Evolutionary conservation across 345 rosid genomes (phyloP), one percentile per base, ranked within the genome.

Genomic region (Boechera stricta): DNA sequence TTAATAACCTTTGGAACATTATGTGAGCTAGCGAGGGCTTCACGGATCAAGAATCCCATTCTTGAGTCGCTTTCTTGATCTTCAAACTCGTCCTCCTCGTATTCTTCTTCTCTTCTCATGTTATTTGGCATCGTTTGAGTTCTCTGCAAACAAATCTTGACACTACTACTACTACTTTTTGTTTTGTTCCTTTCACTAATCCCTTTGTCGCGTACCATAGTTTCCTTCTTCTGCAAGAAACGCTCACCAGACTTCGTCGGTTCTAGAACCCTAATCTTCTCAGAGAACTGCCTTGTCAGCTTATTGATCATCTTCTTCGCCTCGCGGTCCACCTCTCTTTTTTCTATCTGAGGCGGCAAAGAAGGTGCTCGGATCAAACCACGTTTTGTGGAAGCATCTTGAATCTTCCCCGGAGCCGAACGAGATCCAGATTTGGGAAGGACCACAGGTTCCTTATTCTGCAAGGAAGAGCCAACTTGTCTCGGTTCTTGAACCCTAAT

Each of bases 11-110:
- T 80, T 24, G 83, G 62, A 63, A 52, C 51, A 5, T 64, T 79
- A 13, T 67, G 38, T 38, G 90, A 74, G 36, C 56, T 52, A 24
- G 83, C 75, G 72, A 85, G 79, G 60, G 94, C 91, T 58, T 84
- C 85, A 45, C 81, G 86, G 61, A 86, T 90, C 81, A 90, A 79
- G 76, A 68, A 78, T 44, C 94, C 85, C 89, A 90, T 84, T 63
- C 86, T 75, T n/a, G 81, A 71, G 29, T 87, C 88, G 55, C 71
- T 71, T 2, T 85, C 91, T 45, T 76, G 75, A 32, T 84, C 88
- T 38, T 85, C 81, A 61, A 77, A 51, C 10, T 78, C 77, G 3
- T 77, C 42, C 35, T 53, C 60, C 16, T 47, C 69, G 1, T n/a
- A 45, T 31, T 74, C 79, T 72, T 77, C 80, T 74, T 74, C 78